These are phyloP conservation scores for Schrenkiella parvula DNA, from an alignment of 345 rosid genomes.

Conservation along the genomic window DNA sequence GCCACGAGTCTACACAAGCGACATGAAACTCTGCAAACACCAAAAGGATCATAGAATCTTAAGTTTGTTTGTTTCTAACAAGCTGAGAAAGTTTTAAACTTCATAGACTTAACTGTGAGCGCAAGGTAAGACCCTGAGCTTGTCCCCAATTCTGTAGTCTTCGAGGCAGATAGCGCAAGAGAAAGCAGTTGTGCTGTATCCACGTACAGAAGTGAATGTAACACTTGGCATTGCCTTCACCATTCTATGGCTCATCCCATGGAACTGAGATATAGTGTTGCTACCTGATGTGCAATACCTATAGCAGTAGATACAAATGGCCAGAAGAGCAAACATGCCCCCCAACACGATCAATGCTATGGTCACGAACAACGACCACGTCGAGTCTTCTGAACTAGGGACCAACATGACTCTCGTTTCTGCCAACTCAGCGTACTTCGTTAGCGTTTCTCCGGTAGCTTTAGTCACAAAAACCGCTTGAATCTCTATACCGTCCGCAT, in stretches of 20 bases:
- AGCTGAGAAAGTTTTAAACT: neutral
- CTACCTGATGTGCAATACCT: slow-evolving; percentile 51
- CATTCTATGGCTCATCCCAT: slow-evolving; percentile 69
- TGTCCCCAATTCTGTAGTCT: slow-evolving; percentile 81
- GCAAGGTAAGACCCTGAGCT: slow-evolving; percentile 85
- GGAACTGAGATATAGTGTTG: slow-evolving; percentile 49
- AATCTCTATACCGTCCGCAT: slow-evolving; percentile 56
- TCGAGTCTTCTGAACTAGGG: slow-evolving; percentile 60
- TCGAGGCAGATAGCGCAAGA: slow-evolving; percentile 90
- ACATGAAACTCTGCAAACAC: slow-evolving; percentile 69
- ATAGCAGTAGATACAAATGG: slow-evolving; percentile 64
- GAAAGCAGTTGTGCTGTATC: slow-evolving; percentile 64
- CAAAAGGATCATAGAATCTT: neutral
- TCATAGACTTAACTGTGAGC: slow-evolving; percentile 54
- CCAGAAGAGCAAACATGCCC: slow-evolving; percentile 65
- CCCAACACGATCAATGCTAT: slow-evolving; percentile 60
- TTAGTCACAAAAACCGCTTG: slow-evolving; percentile 69
- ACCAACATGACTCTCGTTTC: slow-evolving; percentile 59
- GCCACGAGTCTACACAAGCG: slow-evolving; percentile 83
- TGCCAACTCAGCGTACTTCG: slow-evolving; percentile 42
- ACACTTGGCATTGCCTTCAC: slow-evolving; percentile 94
- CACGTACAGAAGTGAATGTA: slow-evolving; percentile 56
- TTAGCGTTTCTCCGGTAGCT: slow-evolving; percentile 58
- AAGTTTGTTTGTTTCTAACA: neutral
- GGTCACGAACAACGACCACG: slow-evolving; percentile 62